Percentiles rank a stretch among this genome's conserved stretches.
phyloP scores from a whole-genome alignment of 2,329 filamentous ascomycete species.

The Leptosphaerulina australis region DNA sequence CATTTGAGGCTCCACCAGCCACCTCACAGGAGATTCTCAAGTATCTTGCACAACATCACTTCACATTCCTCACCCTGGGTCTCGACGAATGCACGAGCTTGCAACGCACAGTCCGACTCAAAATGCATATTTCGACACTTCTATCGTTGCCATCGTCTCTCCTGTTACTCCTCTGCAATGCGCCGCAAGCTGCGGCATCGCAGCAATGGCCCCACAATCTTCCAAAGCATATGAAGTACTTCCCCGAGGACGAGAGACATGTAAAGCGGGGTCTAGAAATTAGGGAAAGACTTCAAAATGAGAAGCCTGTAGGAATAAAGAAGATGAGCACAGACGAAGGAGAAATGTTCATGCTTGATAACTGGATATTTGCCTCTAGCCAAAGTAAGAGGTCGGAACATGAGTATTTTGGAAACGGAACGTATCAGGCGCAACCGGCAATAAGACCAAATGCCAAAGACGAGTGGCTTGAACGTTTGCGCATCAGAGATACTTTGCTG shows the following conservation, averaged over 20 bases:
- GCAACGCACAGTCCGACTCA: constrained; percentile 6
- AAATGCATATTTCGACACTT: constrained; percentile 37
- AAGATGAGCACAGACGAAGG: constrained; percentile 74
- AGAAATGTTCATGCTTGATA: constrained; percentile 75
- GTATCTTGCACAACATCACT: constrained; percentile 11
- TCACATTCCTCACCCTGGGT: constrained; percentile 25
- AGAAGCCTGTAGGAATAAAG: constrained; percentile 66
- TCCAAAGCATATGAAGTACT: constrained; percentile 54
- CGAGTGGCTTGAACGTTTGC: constrained; percentile 48
- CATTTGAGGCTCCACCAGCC: constrained; percentile 36
- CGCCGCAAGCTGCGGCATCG: constrained; percentile 35
- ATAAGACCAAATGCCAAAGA: constrained; percentile 35
- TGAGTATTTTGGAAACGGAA: constrained; percentile 27
- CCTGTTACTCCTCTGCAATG: constrained; percentile 37
- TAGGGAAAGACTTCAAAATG: constrained; percentile 47
- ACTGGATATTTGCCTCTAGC: constrained; percentile 59
- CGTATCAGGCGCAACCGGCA: constrained; percentile 31
- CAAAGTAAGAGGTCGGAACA: constrained; percentile 16
- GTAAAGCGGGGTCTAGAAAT: constrained; percentile 51
- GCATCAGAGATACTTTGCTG: constrained; percentile 48
- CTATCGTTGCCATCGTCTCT: constrained; percentile 41
- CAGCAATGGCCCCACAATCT: constrained; percentile 57
- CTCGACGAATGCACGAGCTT: constrained; percentile 14
- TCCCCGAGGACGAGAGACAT: constrained; percentile 54
- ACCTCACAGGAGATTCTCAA: constrained; percentile 28